Conservation (phyloP, 148 eudicot species). For the Dysphania ambrosioides region DNA sequence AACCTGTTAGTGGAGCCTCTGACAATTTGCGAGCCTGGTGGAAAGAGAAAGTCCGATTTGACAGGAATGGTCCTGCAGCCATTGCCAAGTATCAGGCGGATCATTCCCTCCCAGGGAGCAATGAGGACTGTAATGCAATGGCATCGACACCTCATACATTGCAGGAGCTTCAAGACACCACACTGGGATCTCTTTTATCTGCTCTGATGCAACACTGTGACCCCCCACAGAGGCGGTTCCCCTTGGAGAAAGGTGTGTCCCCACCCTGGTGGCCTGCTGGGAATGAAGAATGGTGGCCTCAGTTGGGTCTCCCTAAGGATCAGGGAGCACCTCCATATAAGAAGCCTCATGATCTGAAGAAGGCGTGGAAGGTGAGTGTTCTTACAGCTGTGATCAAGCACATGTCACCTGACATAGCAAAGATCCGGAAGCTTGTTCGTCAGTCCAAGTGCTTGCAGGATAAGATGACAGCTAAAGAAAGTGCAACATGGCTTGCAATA, state of each 20-base stretch:
- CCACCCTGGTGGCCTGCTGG: slow-evolving; percentile 73
- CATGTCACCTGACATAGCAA: slow-evolving; percentile 56
- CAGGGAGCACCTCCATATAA: slow-evolving; percentile 60
- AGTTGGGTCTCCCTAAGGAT: slow-evolving; percentile 41
- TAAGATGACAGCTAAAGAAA: slow-evolving; percentile 61
- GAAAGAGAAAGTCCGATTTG: slow-evolving; percentile 62
- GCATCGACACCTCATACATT: slow-evolving; percentile 43
- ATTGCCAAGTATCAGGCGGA: slow-evolving; percentile 48
- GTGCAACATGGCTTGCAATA: slow-evolving; percentile 52
- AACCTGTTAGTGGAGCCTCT: slow-evolving; percentile 60
- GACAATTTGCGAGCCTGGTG: slow-evolving; percentile 68
- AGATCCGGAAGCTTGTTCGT: slow-evolving; percentile 53
- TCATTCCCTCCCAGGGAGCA: slow-evolving; percentile 36
- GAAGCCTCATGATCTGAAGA: slow-evolving; percentile 57
- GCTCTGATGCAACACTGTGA: slow-evolving; percentile 64
- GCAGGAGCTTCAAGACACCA: slow-evolving; percentile 62
- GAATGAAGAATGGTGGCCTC: slow-evolving; percentile 56
- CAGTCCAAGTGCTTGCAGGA: slow-evolving; percentile 61
- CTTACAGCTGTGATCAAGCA: slow-evolving; percentile 55
- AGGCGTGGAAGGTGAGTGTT: slow-evolving; percentile 56
- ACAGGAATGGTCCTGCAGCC: slow-evolving; percentile 58
- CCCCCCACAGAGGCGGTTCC: slow-evolving; percentile 60
- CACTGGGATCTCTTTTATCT: slow-evolving; percentile 55
- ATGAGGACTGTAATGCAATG: slow-evolving; percentile 33
- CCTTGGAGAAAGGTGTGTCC: slow-evolving; percentile 54